Conservation (phyloP, 192 early-diverging fungal species). For the Coemansia sp. region DNA sequence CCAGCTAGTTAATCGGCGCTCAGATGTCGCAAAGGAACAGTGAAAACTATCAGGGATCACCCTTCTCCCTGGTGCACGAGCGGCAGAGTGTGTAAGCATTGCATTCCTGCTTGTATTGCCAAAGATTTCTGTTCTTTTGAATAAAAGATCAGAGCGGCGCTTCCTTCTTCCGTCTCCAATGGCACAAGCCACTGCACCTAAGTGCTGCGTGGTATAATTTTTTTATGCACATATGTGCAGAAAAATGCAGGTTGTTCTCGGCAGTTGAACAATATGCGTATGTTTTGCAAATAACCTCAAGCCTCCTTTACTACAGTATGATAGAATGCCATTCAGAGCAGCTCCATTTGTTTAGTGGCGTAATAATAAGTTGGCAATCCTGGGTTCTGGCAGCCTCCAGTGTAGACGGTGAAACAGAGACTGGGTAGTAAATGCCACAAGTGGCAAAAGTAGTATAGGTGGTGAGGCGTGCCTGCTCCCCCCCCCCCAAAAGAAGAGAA, state of each 20-base stretch:
- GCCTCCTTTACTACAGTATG: not conserved
- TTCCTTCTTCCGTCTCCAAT: not conserved
- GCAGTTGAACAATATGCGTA: not conserved
- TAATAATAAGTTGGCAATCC: not conserved
- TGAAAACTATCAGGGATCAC: not conserved
- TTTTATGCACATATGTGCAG: not conserved
- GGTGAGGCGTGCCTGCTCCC: no score
- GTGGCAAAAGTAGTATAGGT: not conserved
- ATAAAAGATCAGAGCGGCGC: not conserved
- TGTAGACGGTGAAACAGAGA: not conserved
- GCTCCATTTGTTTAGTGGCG: not conserved
- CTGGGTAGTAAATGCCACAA: not conserved
- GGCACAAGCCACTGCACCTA: not conserved
- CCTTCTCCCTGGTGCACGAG: not conserved
- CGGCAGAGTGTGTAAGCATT: not conserved
- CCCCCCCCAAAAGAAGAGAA: no score
- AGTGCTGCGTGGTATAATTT: not conserved
- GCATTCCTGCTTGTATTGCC: not conserved
- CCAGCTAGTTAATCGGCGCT: not conserved
- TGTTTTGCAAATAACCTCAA: not conserved
- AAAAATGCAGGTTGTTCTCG: not conserved
- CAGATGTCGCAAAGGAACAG: not conserved
- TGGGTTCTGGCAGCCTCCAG: not conserved
- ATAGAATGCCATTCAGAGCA: not conserved
- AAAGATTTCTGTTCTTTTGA: not conserved